Base-by-base conservation (phyloP, 148 eudicot genomes). In the Amaranthus cruentus region DNA sequence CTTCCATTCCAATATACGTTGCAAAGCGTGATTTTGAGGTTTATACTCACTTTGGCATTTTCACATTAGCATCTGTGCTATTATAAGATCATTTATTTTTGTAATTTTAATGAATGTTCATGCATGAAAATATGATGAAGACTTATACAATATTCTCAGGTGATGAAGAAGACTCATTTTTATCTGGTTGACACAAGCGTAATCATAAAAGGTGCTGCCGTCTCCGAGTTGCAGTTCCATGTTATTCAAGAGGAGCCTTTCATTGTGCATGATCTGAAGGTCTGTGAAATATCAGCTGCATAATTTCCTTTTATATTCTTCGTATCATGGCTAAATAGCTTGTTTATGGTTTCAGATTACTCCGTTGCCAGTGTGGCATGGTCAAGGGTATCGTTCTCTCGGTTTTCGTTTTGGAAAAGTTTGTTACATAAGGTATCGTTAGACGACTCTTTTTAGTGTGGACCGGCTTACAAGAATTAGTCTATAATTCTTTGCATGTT, bases 351-450 rank as follows among this genome's bases (percentile, higher is more conserved):
- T 10, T 79, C 88, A 95, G 99, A 63, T 95, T 66, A 92, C 91
- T 76, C 99, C 99, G 54, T 81, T 95, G 80, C 99, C 99, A 10
- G 99, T 95, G 73, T 95, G 99, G 99, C 99, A 95, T 56, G 99
- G 99, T 38, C 70, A 66, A 78, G 85, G 83, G 77, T 95, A 95
- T 77, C 99, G 91, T 53, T 95, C 99, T 70, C 86, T 95, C 58
- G 99, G 99, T 58, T 95, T 82, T 74, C 93, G 96, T 5, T 91
- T 95, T 76, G 97, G 99, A 68, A 87, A 95, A 62, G 72, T 86
- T 66, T 95, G 99, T 74, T 95, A 95, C 87, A 95, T 95, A 71
- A 95, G 99, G 99, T 93, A 84, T 76, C 55, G 28, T 47, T 13
- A 14, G 77, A 18, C 42, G 4, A 10, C 13, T 42, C 38, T 59